Base-by-base conservation (phyloP, 805 yeast genomes). In the Ogataea polymorpha region DNA sequence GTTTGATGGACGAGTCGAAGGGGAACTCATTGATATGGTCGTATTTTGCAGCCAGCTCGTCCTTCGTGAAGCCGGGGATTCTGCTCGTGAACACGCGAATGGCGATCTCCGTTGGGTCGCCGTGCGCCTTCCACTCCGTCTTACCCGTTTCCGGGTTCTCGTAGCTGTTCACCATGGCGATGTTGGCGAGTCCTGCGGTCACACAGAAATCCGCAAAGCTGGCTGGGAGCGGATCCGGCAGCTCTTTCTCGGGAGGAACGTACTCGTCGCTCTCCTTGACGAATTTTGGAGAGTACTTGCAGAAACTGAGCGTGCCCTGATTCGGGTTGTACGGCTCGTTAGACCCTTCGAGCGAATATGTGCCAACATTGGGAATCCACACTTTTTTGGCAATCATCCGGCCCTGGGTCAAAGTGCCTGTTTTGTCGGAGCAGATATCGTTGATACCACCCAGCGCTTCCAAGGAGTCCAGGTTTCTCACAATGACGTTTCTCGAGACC, bases 391-490 rank as follows among this genome's bases (percentile, higher is more conserved):
- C 74, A 21, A 58, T 44, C 75, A 75, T 74, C 42, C 66, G 65
- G 53, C 75, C 75, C 48, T 73, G 65, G 20, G 91, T 83, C 48
- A 83, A 64, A 0, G 91, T 83, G 1, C 90, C 91, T 0, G 90
- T 83, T 50, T 83, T 83, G 60, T 83, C 91, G 52, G 84, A 83
- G 50, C 87, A 82, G 5, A 82, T 71, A 31, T 79, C 73, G 38
- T 75, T 72, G 20, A 81, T 69, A 12, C 77, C 68, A 12, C 82
- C 84, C 48, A 78, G 62, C 13, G 82, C 77, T 54, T 78, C 83
- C 20, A 75, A 75, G 23, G 28, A 12, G 73, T 56, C 37, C 74
- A 57, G 2, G 72, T 59, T 46, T 74, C 69, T 38, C 75, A 72
- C 36, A 74, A 24, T 24, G 10, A 24, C 27, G 14, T 24, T 24